These are phyloP conservation scores for Phlebopus sp. DNA, from an alignment of 1,284 basidiomycete genomes.

Conservation along the genomic window DNA sequence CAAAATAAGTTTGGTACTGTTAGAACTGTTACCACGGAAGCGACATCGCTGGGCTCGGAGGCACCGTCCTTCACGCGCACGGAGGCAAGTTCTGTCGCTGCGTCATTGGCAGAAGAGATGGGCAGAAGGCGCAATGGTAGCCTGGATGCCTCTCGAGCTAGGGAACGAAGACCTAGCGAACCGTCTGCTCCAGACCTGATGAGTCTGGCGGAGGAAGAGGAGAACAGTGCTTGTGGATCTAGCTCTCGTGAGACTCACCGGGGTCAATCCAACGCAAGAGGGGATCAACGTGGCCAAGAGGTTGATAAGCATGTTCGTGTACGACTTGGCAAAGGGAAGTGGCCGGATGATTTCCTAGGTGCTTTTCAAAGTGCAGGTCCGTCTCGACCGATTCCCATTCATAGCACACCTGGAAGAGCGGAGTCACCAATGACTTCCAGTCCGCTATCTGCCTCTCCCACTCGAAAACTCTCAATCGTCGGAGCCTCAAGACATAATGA, in stretches of 20 bases:
- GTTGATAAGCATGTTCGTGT: constrained; percentile 39
- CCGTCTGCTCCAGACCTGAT: constrained; percentile 56
- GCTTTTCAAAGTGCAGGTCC: constrained; percentile 40
- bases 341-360: constrained; percentile 78
- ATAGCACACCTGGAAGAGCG: constrained; percentile 25
- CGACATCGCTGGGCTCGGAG: constrained; percentile 60
- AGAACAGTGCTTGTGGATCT: constrained; percentile 46
- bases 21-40: constrained; percentile 72
- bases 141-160: constrained; percentile 34
- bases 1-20: constrained; percentile 73
- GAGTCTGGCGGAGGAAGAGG: constrained; percentile 72
- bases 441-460: constrained; percentile 50
- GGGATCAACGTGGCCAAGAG: constrained; percentile 20
- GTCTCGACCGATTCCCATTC: constrained; percentile 33
- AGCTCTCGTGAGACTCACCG: constrained; percentile 31
- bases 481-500: constrained; percentile 44
- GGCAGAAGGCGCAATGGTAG: constrained; percentile 36
- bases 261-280: constrained; percentile 20
- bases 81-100: constrained; percentile 54
- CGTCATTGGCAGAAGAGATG: constrained; percentile 43
- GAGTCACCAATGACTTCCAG: constrained; percentile 28
- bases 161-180: constrained; percentile 64
- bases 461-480: constrained; percentile 55
- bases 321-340: constrained; percentile 72
- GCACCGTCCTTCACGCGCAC: constrained; percentile 59